Conservation (phyloP, 495 filamentous ascomycete genomes). For the Penicillium diatomitis region DNA sequence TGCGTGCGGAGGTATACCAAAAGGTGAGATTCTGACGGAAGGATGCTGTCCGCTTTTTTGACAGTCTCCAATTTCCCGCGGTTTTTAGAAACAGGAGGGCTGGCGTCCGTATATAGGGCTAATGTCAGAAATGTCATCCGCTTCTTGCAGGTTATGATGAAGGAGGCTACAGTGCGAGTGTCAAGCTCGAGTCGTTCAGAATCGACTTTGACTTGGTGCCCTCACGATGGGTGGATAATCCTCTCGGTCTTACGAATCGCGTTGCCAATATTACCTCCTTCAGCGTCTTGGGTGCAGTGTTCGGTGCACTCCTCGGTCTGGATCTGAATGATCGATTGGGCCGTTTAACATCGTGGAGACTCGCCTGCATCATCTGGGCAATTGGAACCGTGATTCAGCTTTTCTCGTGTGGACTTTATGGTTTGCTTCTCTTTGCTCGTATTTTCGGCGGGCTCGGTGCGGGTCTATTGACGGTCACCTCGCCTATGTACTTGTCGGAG, state of each 20-base stretch:
- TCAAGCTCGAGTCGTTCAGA: constrained; percentile 30
- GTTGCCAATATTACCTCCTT: constrained; percentile 40
- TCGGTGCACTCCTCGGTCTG: constrained; percentile 31
- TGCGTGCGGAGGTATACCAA: constrained; percentile 36
- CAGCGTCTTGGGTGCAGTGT: constrained; percentile 34
- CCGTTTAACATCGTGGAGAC: constrained; percentile 30
- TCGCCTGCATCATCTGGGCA: constrained; percentile 31
- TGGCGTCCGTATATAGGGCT: neutral
- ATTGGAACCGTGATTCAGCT: constrained; percentile 34
- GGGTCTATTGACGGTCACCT: constrained; percentile 38
- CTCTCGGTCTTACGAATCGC: constrained; percentile 30
- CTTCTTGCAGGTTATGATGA: constrained; percentile 36
- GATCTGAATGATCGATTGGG: constrained; percentile 35
- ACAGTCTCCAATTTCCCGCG: neutral
- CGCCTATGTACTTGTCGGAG: constrained; percentile 44
- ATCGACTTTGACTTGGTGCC: constrained; percentile 31
- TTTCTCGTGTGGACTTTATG: constrained; percentile 37
- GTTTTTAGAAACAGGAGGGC: too few relatives aligned
- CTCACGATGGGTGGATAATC: constrained; percentile 27
- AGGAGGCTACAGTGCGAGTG: constrained; percentile 37
- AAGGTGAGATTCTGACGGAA: constrained; percentile 19
- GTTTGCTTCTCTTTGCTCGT: constrained; percentile 34
- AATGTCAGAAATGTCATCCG: constrained; percentile 1
- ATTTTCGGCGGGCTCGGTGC: constrained; percentile 40
- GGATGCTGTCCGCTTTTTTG: neutral